phyloP scores from a whole-genome alignment of 768 basidiomycete genomes.

The Naganishia onofrii region DNA sequence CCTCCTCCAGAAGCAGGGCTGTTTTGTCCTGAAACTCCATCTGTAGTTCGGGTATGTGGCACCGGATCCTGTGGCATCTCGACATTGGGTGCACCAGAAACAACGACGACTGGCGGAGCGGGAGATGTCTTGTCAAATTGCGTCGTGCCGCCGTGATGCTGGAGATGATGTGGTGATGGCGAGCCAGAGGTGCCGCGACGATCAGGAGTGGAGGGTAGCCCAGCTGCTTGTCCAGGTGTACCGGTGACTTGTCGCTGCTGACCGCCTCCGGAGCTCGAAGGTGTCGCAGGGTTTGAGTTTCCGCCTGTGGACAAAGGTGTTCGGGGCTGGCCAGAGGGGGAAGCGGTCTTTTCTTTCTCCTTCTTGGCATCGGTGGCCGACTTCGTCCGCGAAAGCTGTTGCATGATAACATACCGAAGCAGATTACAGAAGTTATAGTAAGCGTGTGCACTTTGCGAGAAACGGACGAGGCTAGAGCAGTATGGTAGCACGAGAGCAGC shows the following conservation, averaged over 20 bases:
- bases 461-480: not conserved
- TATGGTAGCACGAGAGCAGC: no score
- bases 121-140: conserved; percentile 49
- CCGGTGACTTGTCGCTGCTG: conserved; percentile 10
- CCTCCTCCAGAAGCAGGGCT: conserved; percentile 7
- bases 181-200: conserved; percentile 9
- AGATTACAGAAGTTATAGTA: not conserved
- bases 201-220: conserved; percentile 15
- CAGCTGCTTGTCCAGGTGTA: not conserved
- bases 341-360: conserved; percentile 33
- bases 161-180: conserved; percentile 34
- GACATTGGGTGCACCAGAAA: conserved; percentile 49
- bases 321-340: conserved; percentile 17
- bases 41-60: conserved; percentile 48
- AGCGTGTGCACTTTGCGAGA: not conserved
- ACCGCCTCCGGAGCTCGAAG: conserved; percentile 10
- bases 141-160: conserved; percentile 15
- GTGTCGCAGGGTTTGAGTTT: conserved; percentile 8
- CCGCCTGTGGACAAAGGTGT: conserved; percentile 6
- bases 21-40: conserved; percentile 1
- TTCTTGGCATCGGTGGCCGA: conserved; percentile 30
- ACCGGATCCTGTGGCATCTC: conserved; percentile 55
- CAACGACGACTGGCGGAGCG: conserved; percentile 53
- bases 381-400: conserved; percentile 34
- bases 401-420: not conserved